Percentiles rank a stretch among this genome's conserved stretches.
phyloP scores from a whole-genome alignment of 2,329 filamentous ascomycete genomes.

The Clarireedia hainanense region DNA sequence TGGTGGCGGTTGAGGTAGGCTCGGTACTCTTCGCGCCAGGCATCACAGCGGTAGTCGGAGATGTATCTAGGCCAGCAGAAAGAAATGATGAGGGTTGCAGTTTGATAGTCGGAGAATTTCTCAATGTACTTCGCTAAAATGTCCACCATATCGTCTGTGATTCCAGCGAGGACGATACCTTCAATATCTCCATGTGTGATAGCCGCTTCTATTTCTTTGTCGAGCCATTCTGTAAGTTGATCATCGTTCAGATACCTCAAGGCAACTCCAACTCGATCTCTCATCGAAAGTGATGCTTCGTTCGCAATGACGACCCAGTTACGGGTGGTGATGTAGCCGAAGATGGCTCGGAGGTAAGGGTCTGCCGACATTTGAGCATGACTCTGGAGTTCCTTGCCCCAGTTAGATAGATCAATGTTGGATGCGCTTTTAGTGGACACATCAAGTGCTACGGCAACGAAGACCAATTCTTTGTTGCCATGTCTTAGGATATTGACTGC shows the following conservation, averaged over 20 bases:
- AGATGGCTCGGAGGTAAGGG: constrained; percentile 72
- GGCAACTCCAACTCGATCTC: constrained; percentile 68
- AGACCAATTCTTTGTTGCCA: constrained; percentile 60
- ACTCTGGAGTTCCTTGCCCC: constrained; percentile 23
- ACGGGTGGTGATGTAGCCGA: constrained; percentile 67
- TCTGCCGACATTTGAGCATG: constrained; percentile 49
- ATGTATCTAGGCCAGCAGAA: constrained; percentile 70
- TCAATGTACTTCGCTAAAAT: constrained; percentile 69
- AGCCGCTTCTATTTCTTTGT: constrained; percentile 53
- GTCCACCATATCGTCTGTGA: constrained; percentile 64
- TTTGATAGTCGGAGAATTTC: constrained; percentile 72
- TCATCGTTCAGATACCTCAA: constrained; percentile 57
- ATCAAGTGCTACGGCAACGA: constrained; percentile 60
- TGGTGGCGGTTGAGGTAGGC: constrained; percentile 66
- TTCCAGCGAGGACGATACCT: constrained; percentile 69
- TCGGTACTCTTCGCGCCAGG: constrained; percentile 66
- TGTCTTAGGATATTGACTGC: constrained; percentile 64
- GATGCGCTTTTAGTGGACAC: constrained; percentile 47
- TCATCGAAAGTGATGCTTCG: constrained; percentile 64
- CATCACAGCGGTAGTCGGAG: constrained; percentile 64
- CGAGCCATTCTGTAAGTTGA: constrained; percentile 59
- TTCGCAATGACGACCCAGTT: constrained; percentile 69
- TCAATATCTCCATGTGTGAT: constrained; percentile 64
- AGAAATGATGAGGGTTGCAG: constrained; percentile 65
- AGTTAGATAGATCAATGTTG: constrained; percentile 27